Conservation (phyloP, 805 yeast species). For the Hanseniaspora lindneri region DNA sequence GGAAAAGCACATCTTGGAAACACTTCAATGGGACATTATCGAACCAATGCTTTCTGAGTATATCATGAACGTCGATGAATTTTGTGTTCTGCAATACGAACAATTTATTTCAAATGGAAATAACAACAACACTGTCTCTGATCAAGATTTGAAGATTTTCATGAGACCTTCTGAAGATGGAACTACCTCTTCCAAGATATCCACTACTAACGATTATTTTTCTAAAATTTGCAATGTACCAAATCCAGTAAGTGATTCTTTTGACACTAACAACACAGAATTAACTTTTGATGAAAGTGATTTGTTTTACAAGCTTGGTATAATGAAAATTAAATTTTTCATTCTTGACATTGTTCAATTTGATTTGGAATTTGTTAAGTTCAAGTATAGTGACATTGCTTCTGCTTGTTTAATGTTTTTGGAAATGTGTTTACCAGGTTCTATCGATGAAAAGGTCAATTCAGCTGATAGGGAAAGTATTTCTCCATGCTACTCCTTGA, state of each 20-base stretch:
- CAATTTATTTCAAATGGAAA: constrained; percentile 25
- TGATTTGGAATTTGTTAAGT: constrained; percentile 14
- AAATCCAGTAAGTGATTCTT: constrained; percentile 7
- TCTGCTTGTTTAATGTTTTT: constrained; percentile 15
- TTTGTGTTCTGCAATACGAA: constrained; percentile 34
- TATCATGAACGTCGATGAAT: constrained; percentile 34
- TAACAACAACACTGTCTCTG: constrained; percentile 9
- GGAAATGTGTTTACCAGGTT: constrained; percentile 14
- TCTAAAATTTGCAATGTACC: constrained; percentile 12
- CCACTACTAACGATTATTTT: constrained; percentile 12
- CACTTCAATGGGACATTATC: constrained; percentile 59
- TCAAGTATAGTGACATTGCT: constrained; percentile 11
- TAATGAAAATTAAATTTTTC: constrained; percentile 14
- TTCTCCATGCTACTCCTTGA: not conserved
- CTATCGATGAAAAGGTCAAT: constrained; percentile 7
- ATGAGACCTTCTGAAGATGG: constrained; percentile 6
- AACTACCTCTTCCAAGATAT: constrained; percentile 2
- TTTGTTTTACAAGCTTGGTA: constrained; percentile 11
- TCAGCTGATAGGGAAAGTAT: not conserved
- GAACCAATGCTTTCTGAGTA: constrained; percentile 50
- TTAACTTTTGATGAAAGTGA: constrained; percentile 11
- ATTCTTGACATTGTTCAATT: constrained; percentile 13
- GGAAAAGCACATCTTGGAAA: constrained; percentile 63
- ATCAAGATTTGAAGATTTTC: constrained; percentile 12
- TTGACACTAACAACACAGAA: not conserved